These are phyloP conservation scores for Suillus americanus DNA, from an alignment of 768 basidiomycete genomes.

Conservation along the genomic window DNA sequence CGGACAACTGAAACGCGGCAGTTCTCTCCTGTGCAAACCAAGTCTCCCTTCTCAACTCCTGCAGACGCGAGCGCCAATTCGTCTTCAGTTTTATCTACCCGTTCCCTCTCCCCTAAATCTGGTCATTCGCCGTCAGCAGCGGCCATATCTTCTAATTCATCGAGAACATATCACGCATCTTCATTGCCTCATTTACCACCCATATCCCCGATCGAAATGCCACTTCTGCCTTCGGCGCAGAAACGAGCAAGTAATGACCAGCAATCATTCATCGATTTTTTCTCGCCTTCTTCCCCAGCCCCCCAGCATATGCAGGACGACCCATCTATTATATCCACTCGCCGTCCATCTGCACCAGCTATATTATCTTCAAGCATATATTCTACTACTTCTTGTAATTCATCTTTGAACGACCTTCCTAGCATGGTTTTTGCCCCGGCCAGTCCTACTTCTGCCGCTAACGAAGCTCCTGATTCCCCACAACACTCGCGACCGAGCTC, in stretches of 20 bases:
- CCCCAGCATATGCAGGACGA: slow-evolving; percentile 7
- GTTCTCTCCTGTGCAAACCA: slow-evolving; percentile 14
- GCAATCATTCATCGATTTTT: slow-evolving; percentile 50
- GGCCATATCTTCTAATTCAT: slow-evolving; percentile 42
- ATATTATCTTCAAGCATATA: slow-evolving; percentile 21
- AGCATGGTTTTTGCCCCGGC: slow-evolving; percentile 34
- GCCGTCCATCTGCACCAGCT: slow-evolving; percentile 13
- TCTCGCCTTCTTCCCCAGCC: slow-evolving; percentile 26
- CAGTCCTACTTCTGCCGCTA: slow-evolving; percentile 18
- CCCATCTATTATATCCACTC: slow-evolving; percentile 5
- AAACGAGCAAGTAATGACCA: slow-evolving; percentile 33
- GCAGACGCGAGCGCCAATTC: slow-evolving; percentile 1
- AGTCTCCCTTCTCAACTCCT: slow-evolving; percentile 13
- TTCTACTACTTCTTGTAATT: slow-evolving; percentile 14
- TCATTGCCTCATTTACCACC: slow-evolving; percentile 27
- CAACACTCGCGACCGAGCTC: slow-evolving; percentile 6
- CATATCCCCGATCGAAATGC: slow-evolving; percentile 18
- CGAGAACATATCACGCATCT: slow-evolving; percentile 39
- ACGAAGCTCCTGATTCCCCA: slow-evolving; percentile 13
- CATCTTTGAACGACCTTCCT: slow-evolving; percentile 25
- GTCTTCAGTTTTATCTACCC: slow-evolving; percentile 15
- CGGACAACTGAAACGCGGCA: slow-evolving; percentile 14
- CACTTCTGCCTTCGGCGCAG: slow-evolving; percentile 16
- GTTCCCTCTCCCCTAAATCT: slow-evolving; percentile 26
- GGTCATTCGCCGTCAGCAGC: slow-evolving; percentile 27